Percentiles rank a stretch among this genome's conserved stretches.
phyloP scores from a whole-genome alignment of 2,329 filamentous ascomycete genomes.

The Fusarium papillatum region DNA sequence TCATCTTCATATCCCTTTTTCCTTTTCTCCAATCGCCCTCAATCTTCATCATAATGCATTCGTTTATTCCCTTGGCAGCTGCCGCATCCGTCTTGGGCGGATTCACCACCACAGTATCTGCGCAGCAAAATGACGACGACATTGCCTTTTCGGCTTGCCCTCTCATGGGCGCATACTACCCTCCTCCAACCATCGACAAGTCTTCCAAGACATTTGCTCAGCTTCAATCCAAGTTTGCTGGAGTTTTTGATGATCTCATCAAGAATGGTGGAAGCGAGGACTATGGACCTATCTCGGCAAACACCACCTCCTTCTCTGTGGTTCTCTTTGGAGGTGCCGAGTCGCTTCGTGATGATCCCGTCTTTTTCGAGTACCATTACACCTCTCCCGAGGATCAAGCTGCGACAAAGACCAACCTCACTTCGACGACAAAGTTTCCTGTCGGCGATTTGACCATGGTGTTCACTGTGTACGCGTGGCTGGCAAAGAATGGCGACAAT shows the following conservation, averaged over 20 bases:
- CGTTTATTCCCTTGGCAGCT: background rate
- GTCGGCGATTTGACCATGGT: slow-evolving; percentile 48
- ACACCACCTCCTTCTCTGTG: slow-evolving; percentile 38
- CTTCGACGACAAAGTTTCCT: slow-evolving; percentile 41
- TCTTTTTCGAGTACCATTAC: slow-evolving; percentile 41
- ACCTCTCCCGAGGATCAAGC: slow-evolving; percentile 27
- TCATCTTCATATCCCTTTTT: background rate
- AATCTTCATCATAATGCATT: slow-evolving; percentile 2
- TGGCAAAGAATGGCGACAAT: slow-evolving; percentile 43
- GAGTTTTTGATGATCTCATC: slow-evolving; percentile 29
- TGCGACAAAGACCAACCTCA: slow-evolving; percentile 26
- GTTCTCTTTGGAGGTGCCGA: slow-evolving; percentile 32
- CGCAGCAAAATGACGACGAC: slow-evolving; percentile 7
- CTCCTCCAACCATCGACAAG: slow-evolving; percentile 25
- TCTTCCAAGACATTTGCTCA: background rate
- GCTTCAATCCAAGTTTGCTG: slow-evolving; percentile 10
- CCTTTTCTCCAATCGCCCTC: background rate
- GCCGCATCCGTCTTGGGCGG: background rate
- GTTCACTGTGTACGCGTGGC: slow-evolving; percentile 51
- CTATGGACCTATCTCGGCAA: slow-evolving; percentile 27
- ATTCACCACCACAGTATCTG: background rate
- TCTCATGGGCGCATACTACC: slow-evolving; percentile 38
- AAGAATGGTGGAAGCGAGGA: slow-evolving; percentile 27
- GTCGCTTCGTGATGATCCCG: slow-evolving; percentile 5
- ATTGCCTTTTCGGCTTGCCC: slow-evolving; percentile 35